Evolutionary conservation across 2,329 filamentous ascomycete species (phyloP), one percentile per base, ranked within the genome.

Genomic region (Paraphaeosphaeria sporulosa): DNA sequence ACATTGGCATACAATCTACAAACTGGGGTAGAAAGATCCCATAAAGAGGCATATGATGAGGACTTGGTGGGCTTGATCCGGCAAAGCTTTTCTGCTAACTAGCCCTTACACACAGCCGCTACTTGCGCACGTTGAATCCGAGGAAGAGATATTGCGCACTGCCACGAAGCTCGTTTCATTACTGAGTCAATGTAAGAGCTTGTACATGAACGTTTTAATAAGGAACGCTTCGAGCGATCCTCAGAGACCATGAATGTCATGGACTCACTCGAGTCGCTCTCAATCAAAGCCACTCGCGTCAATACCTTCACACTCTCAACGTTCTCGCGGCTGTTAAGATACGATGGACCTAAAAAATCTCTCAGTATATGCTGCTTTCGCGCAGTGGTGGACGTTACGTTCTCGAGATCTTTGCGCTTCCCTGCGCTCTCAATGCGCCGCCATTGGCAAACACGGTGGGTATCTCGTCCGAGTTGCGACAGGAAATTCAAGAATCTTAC

Each of bases 401-500:
- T 4, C 58, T 70, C 8, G 56, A 65, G 23, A 42, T 68, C 3
- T 69, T 71, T 25, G 61, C 63, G 2, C 25, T 70, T 8, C 68
- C 67, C 6, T 71, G 68, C 32, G 64, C 64, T 3, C 60, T 69
- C 12, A 40, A 52, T 17, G 67, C 62, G 2, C 53, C 44, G 1
- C 49, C 53, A 15, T 19, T 62, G 5, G 60, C 57, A 8, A 44
- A 48, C 15, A 30, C 54, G 2, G 58, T 65, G 1, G 63, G 65
- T 34, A 59, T 67, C 25, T 36, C 58, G 1, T 36, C 43, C 23
- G 66, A 65, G 10, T 56, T 68, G 1, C 48, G 50, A 2, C 62
- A 65, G 42, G 68, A 71, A 55, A 67, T 71, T 6, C 21, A 57
- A 23, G 65, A 68, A 36, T 65, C 68, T 1, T 71, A 71, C 51